A percentile compares a stretch with the other conserved stretches of the same genome.
Evolutionary conservation across 306 rosid species (phyloP).

Genomic region (Dicorynia guianensis): DNA sequence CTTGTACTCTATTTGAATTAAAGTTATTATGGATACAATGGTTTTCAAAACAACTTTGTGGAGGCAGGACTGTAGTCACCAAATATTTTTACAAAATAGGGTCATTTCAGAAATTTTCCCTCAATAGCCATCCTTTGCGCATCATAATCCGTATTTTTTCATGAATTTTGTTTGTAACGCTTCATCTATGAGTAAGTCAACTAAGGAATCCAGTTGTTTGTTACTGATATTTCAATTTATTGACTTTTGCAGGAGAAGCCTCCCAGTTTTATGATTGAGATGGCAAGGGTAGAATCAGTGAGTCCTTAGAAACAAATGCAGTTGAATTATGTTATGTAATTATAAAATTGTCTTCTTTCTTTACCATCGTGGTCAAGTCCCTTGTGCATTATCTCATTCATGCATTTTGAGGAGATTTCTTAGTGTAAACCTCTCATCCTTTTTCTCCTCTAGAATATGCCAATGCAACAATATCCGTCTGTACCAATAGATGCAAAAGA

Average conservation of each 20-base stretch:
- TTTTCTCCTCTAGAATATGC: not conserved
- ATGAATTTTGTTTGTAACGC: conserved; percentile 12
- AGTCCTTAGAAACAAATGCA: conserved; percentile 37
- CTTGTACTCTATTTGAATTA: not conserved
- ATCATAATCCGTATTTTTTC: conserved; percentile 6
- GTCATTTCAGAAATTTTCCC: conserved; percentile 18
- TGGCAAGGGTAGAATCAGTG: conserved; percentile 62
- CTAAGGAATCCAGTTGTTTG: conserved; percentile 24
- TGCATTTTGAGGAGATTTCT: not conserved
- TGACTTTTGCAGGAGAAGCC: conserved; percentile 67
- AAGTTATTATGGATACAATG: not conserved
- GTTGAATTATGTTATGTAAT: not conserved
- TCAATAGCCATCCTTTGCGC: conserved; percentile 1
- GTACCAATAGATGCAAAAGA: no score
- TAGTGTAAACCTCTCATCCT: not conserved
- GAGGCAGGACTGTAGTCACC: conserved; percentile 3
- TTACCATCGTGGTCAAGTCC: not conserved
- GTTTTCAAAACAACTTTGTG: not conserved
- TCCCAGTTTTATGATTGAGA: conserved; percentile 65
- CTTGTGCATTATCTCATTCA: not conserved
- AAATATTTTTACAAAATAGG: not conserved
- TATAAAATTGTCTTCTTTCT: not conserved
- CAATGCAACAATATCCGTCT: not conserved
- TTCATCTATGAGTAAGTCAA: conserved; percentile 13
- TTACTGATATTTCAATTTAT: conserved; percentile 38